Percentiles rank a stretch among this genome's conserved stretches.
phyloP scores from a whole-genome alignment of 257 asterid species.

The Solanum chiquidenum region DNA sequence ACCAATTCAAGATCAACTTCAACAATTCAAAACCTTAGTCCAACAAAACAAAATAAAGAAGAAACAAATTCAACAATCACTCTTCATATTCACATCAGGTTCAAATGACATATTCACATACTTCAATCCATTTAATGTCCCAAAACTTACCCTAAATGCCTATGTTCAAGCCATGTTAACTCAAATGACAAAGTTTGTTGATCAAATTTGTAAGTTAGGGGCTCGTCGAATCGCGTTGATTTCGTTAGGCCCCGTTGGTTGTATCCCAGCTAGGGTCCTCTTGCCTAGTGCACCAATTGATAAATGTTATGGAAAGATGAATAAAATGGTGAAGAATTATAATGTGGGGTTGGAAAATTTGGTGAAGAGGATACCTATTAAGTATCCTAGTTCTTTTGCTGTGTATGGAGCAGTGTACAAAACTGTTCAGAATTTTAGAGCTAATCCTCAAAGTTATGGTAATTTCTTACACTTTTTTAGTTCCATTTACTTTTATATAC shows the following conservation, averaged over 20 bases:
- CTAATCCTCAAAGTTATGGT: conserved; percentile 39
- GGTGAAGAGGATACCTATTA: conserved; percentile 20
- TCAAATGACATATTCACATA: conserved; percentile 15
- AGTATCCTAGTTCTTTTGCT: conserved; percentile 27
- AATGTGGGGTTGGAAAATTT: conserved; percentile 38
- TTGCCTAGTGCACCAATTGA: conserved; percentile 43
- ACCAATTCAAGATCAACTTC: conserved; percentile 40
- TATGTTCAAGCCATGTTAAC: conserved; percentile 41
- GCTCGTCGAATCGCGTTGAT: conserved; percentile 39
- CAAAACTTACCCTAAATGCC: background rate
- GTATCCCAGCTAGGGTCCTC: conserved; percentile 52
- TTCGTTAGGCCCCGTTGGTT: conserved; percentile 69
- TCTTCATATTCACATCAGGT: conserved; percentile 54
- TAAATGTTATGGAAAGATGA: conserved; percentile 52
- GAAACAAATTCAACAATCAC: conserved; percentile 19
- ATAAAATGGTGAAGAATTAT: conserved; percentile 51
- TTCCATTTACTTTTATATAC: no score
- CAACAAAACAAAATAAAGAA: conserved; percentile 12
- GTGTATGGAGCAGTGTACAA: conserved; percentile 48
- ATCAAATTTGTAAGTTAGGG: conserved; percentile 36
- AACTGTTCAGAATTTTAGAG: conserved; percentile 29
- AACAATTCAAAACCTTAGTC: conserved; percentile 37
- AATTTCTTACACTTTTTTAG: background rate
- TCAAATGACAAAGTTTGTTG: conserved; percentile 14
- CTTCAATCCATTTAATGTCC: no score